Evolutionary conservation across 208 protist genomes (phyloP), one percentile per base, ranked within the genome.

Genomic region (Angomonas deanei): DNA sequence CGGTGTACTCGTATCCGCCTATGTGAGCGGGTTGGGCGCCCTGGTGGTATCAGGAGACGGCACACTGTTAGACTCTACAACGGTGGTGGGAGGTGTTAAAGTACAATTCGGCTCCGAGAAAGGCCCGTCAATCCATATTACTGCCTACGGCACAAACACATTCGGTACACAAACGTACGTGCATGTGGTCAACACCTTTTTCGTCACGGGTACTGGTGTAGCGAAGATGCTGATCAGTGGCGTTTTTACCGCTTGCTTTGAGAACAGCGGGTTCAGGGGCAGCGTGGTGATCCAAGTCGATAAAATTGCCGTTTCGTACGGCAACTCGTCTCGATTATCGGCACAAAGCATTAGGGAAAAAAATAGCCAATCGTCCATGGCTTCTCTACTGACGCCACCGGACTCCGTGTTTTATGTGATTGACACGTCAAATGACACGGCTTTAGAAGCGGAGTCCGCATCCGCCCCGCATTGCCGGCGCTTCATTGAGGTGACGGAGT

Each of bases 41-140:
- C 17, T 91, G 31, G 28, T 58, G 47, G 34, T 91, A 11, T 33
- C 60, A 26, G 84, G 78, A 21, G 68, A 83, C 42, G 73, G 75
- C 21, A 49, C 73, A 3, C 50, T 83, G 49, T 72, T 91, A 24
- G 80, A 91, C 69, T 91, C 80, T 10, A 56, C 84, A 17, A 73
- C n/a, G 15, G 46, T 87, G 60, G 60, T 58, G 4, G 84, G 78
- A 39, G 48, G 62, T 31, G 52, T 88, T 13, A 54, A 15, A 17
- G 46, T 74, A 17, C 10, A 34, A 38, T 27, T 52, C 2, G 57
- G 57, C 19, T 24, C 21, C n/a, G 34, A 30, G 15, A 32, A 1
- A 28, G 55, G 23, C 23, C 38, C 19, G 26, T 53, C 53, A 17
- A 75, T 80, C 34, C 64, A 78, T 26, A 64, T 86, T 24, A 68